A percentile compares a stretch with the other conserved stretches of the same genome.
Conservation (phyloP, 2,329 filamentous ascomycete species). For the Grosmannia clavigera region DNA sequence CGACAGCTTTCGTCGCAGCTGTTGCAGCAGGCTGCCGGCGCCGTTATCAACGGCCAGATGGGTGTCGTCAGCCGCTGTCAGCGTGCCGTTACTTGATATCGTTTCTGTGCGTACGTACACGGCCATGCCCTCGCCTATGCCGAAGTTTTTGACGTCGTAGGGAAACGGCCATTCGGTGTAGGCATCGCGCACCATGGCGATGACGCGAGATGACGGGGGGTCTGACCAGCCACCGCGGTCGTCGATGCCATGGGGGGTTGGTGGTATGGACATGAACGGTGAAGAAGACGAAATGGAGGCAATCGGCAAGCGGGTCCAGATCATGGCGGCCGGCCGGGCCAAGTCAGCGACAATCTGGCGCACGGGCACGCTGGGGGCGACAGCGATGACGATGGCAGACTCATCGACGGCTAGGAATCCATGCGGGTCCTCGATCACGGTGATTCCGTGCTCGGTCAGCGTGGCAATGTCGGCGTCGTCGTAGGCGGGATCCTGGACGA, state of each 20-base stretch:
- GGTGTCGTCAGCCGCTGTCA: not conserved
- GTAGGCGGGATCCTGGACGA: conserved; percentile 19
- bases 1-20: conserved; percentile 3
- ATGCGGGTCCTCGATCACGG: conserved; percentile 18
- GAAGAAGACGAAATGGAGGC: not conserved
- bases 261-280: no score
- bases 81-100: not conserved
- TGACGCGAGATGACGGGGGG: conserved; percentile 11
- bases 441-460: conserved; percentile 14
- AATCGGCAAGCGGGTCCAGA: conserved; percentile 12
- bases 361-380: conserved; percentile 17
- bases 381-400: conserved; percentile 16
- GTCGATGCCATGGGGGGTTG: not conserved
- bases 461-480: conserved; percentile 11
- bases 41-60: not conserved
- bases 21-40: not conserved
- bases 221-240: conserved; percentile 7
- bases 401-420: conserved; percentile 21
- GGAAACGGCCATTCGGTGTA: conserved; percentile 10
- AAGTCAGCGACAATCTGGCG: conserved; percentile 22
- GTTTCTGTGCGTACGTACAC: conserved; percentile 9
- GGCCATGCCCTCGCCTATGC: conserved; percentile 7
- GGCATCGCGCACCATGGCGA: conserved; percentile 6
- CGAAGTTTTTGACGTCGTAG: conserved; percentile 7
- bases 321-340: conserved; percentile 19